Evolutionary conservation across 257 asterid species (phyloP), one percentile per base, ranked within the genome.

Genomic region (Thymus mandschuricus): DNA sequence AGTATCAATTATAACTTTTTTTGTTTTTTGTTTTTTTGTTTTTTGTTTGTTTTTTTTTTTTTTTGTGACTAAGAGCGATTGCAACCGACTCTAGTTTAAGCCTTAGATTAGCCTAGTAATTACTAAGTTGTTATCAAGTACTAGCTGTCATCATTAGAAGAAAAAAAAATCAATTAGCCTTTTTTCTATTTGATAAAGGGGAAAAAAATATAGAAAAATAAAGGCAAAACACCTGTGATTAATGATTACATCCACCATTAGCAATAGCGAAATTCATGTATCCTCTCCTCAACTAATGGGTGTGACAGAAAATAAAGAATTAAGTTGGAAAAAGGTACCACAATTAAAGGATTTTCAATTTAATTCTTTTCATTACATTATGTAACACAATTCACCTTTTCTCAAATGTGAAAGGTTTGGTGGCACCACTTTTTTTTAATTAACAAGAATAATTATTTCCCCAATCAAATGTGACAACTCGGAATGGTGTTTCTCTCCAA

Each of bases 171-270:
- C 21, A 65, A 44, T 30, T 10, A 60, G 69, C 46, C 13, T 51
- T 52, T 75, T 69, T 75, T 69, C 52, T 8, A 21, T 31, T 41
- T 5, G 21, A 46, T 10, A n/a, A 34, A 49, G 9, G 28, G 2
- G 9, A 44, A 10, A 56, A 45, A 46, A 40, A 30, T 12, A 38
- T 0, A 40, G 41, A 41, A 29, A 33, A 62, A 59, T 10, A 44
- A 34, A 29, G 44, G 70, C 21, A 50, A 67, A 21, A 55, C 80
- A 75, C 73, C 77, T 83, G 84, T 78, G 80, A 52, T 38, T 62
- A 81, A 83, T 83, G 84, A 83, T 81, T 81, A 67, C 84, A 66
- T 79, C 77, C 82, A 79, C 84, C 73, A 79, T 81, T 64, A 60
- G 71, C 60, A 74, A 21, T 67, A 67, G 71, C 44, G 13, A 67